Percentiles rank a stretch among this genome's conserved stretches.
Conservation (phyloP, 2,329 filamentous ascomycete genomes). For the Aureobasidium namibiae region DNA sequence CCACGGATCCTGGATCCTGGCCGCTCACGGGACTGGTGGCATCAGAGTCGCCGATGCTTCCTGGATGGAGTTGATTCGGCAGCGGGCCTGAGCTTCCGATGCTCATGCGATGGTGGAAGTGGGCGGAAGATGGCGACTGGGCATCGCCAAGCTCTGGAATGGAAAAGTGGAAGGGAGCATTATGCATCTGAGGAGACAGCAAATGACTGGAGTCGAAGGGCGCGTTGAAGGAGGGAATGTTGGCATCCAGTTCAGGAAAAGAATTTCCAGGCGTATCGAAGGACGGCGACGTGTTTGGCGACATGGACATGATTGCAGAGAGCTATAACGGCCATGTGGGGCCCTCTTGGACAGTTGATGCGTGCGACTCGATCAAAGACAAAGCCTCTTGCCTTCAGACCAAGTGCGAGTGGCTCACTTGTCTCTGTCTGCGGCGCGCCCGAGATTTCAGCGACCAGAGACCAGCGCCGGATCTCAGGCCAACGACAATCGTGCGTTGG, state of each 20-base stretch:
- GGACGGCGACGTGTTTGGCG: conserved; percentile 8
- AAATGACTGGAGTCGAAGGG: background rate
- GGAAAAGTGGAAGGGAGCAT: conserved; percentile 7
- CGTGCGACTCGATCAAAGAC: background rate
- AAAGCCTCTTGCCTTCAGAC: background rate
- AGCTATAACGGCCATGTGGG: conserved; percentile 13
- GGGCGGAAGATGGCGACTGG: conserved; percentile 27
- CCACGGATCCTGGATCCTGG: background rate
- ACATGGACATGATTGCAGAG: conserved; percentile 8
- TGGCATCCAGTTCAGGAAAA: conserved; percentile 6
- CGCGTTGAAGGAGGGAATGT: background rate
- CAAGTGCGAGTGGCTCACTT: background rate
- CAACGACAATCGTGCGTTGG: background rate
- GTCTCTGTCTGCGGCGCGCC: background rate
- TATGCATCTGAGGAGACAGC: conserved; percentile 3
- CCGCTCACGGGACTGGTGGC: conserved; percentile 21
- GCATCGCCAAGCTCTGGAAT: conserved; percentile 18
- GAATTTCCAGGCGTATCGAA: background rate
- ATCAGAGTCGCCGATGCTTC: conserved; percentile 24
- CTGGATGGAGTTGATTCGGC: conserved; percentile 16
- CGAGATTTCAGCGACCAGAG: background rate
- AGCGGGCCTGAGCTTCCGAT: conserved; percentile 23
- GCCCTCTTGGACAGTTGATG: conserved; percentile 1
- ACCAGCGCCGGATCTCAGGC: background rate
- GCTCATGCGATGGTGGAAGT: conserved; percentile 23